Evolutionary conservation across 257 asterid genomes (phyloP).

Genomic region (Solanum paucissectum): DNA sequence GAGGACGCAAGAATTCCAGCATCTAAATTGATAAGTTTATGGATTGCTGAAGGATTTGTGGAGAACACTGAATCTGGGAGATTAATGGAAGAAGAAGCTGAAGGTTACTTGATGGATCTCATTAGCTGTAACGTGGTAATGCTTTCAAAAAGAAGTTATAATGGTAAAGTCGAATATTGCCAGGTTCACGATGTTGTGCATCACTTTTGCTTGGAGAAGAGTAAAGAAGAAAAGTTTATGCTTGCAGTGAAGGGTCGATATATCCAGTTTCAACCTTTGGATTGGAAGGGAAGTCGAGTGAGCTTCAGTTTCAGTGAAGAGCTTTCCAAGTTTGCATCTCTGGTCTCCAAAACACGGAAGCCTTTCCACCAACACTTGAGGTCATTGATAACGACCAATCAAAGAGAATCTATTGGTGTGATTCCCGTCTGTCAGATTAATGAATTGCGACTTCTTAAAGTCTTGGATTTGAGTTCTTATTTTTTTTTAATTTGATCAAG

Average conservation of each 20-base stretch:
- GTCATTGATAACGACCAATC: neutral
- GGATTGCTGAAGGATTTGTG: neutral
- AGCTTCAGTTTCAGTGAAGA: neutral
- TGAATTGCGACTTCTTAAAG: neutral
- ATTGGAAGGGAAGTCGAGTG: neutral
- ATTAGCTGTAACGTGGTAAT: neutral
- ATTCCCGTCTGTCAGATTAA: neutral
- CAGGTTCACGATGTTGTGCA: neutral
- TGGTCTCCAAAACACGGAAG: neutral
- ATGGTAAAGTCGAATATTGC: neutral
- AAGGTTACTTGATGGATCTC: neutral
- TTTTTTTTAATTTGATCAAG: no score
- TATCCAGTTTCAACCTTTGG: neutral
- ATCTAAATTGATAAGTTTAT: neutral
- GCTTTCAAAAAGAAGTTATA: neutral
- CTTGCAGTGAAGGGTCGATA: neutral
- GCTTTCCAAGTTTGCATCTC: neutral
- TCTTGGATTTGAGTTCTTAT: no score
- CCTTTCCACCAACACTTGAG: neutral
- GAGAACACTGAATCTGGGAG: neutral
- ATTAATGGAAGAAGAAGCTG: neutral
- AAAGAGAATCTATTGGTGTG: rapidly evolving
- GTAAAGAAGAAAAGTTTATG: neutral
- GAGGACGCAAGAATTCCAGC: neutral
- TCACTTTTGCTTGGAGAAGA: neutral